Conservation (phyloP, 805 yeast species). For the Ogataea thermomethanolica region DNA sequence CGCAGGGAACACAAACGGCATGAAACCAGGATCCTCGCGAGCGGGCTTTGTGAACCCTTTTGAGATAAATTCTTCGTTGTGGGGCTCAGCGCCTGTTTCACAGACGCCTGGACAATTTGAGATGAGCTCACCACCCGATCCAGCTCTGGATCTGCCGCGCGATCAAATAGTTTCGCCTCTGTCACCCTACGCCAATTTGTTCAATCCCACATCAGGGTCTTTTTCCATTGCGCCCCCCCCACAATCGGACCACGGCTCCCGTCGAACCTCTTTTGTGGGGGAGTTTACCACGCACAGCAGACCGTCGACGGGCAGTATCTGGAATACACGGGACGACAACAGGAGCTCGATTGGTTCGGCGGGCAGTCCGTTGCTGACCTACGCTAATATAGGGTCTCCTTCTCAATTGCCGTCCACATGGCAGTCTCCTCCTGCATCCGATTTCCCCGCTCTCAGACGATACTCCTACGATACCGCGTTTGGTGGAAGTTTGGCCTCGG, state of each 20-base stretch:
- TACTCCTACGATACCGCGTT: conserved; percentile 25
- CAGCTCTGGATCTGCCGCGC: conserved; percentile 11
- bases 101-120: conserved; percentile 1
- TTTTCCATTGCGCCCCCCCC: conserved; percentile 4
- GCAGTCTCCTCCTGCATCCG: conserved; percentile 27
- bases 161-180: conserved; percentile 20
- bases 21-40: conserved; percentile 1
- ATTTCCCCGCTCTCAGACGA: conserved; percentile 23
- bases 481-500: conserved; percentile 12
- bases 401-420: conserved; percentile 17
- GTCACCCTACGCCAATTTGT: conserved; percentile 16
- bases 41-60: conserved; percentile 22
- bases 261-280: conserved; percentile 23
- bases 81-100: conserved; percentile 16
- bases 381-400: conserved; percentile 16
- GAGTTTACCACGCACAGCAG: conserved; percentile 21
- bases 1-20: conserved; percentile 1
- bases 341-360: conserved; percentile 26
- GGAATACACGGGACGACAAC: conserved; percentile 19
- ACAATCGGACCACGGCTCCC: conserved; percentile 12
- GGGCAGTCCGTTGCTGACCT: conserved; percentile 23
- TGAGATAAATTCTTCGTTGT: conserved; percentile 24
- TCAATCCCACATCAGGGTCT: conserved; percentile 12
- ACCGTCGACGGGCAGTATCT: conserved; percentile 17
- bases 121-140: conserved; percentile 7